These are phyloP conservation scores for Aristolochia californica DNA, from an alignment of 164 flowering plant species.

Conservation along the genomic window DNA sequence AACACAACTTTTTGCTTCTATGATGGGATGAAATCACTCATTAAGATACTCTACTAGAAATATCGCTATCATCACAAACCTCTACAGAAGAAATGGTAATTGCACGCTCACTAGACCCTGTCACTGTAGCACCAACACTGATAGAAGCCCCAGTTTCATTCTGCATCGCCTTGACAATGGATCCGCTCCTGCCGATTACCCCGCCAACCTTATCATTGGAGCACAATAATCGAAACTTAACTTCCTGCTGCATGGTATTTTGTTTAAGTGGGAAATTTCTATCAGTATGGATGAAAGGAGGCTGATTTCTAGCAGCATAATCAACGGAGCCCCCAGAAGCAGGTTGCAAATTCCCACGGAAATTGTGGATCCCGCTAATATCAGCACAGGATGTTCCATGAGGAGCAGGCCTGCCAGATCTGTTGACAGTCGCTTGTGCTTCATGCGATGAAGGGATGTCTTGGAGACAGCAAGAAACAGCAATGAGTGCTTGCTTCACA, in stretches of 20 bases:
- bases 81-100: slow-evolving; percentile 64
- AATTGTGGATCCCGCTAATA: slow-evolving; percentile 19
- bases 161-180: slow-evolving; percentile 52
- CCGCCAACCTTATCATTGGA: slow-evolving; percentile 62
- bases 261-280: slow-evolving; percentile 17
- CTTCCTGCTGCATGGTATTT: slow-evolving; percentile 30
- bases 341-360: slow-evolving; percentile 16
- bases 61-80: slow-evolving; percentile 31
- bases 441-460: slow-evolving; percentile 31
- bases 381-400: slow-evolving; percentile 21
- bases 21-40: no score
- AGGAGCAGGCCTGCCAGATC: slow-evolving; percentile 9
- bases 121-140: slow-evolving; percentile 36
- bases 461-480: slow-evolving; percentile 63
- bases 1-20: no score
- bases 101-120: slow-evolving; percentile 61
- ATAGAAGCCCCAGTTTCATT: slow-evolving; percentile 71
- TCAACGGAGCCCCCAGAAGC: slow-evolving; percentile 20
- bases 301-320: slow-evolving; percentile 26
- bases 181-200: slow-evolving; percentile 79
- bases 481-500: slow-evolving; percentile 67
- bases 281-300: slow-evolving; percentile 24
- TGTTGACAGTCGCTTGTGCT: slow-evolving; percentile 23
- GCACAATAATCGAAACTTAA: slow-evolving; percentile 55
- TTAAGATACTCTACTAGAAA: no score